A percentile compares a stretch with the other conserved stretches of the same genome.
Conservation (phyloP, 768 basidiomycete species). For the Russula abietina region DNA sequence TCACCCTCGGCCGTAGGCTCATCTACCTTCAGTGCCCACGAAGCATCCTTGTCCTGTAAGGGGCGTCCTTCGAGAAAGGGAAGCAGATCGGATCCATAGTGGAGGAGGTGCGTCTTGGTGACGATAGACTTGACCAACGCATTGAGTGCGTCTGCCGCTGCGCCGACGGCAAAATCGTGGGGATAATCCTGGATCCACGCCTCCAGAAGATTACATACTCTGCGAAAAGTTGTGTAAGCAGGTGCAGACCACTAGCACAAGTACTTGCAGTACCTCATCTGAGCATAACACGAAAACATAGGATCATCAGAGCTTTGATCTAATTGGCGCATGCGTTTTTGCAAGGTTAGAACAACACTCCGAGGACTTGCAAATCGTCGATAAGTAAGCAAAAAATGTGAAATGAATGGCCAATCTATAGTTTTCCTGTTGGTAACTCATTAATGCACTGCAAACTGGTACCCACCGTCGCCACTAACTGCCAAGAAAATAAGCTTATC, state of each 20-base stretch:
- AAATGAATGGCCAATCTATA: conserved; percentile 68
- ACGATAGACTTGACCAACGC: conserved; percentile 76
- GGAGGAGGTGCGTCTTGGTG: conserved; percentile 72
- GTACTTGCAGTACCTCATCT: conserved; percentile 59
- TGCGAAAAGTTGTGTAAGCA: conserved; percentile 29
- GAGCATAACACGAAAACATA: conserved; percentile 82
- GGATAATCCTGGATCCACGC: conserved; percentile 73
- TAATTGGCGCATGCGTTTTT: conserved; percentile 76
- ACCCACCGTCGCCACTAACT: conserved; percentile 75
- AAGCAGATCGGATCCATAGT: conserved; percentile 78
- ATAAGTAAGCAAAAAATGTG: conserved; percentile 78
- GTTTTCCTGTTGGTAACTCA: conserved; percentile 10
- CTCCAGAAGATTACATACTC: conserved; percentile 75
- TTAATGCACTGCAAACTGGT: not conserved
- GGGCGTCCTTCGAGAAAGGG: conserved; percentile 71
- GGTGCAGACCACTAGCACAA: not conserved
- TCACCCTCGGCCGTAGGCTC: conserved; percentile 55
- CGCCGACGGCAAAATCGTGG: conserved; percentile 72
- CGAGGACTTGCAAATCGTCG: conserved; percentile 78
- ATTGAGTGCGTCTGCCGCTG: conserved; percentile 62
- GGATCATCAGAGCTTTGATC: conserved; percentile 69
- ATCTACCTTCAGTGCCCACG: conserved; percentile 70
- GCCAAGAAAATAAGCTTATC: conserved; percentile 79
- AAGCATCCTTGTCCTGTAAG: conserved; percentile 59
- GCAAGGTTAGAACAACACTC: conserved; percentile 77